Evolutionary conservation across 148 eudicot species (phyloP).

Genomic region (Heliosperma pusillum): DNA sequence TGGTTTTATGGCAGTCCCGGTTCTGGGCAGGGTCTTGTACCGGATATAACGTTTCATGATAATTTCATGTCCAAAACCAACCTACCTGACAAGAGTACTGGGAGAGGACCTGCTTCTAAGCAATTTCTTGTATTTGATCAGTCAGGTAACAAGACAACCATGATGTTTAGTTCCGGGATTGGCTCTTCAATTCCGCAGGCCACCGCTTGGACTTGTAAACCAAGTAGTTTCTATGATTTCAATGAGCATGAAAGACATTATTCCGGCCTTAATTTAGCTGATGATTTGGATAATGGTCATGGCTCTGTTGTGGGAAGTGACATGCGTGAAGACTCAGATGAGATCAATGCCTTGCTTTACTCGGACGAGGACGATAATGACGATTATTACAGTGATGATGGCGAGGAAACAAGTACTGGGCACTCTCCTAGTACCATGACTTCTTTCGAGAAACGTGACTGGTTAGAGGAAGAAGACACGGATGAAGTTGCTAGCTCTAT

Average conservation of each 20-base stretch:
- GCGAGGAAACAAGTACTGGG: constrained; percentile 78
- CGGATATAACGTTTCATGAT: not conserved
- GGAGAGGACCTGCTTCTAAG: constrained; percentile 37
- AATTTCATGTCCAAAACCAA: not conserved
- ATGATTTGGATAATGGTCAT: constrained; percentile 29
- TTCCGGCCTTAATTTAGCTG: constrained; percentile 35
- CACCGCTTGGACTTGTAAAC: constrained; percentile 36
- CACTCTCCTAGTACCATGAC: constrained; percentile 80
- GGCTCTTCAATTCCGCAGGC: constrained; percentile 32
- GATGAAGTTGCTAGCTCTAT: constrained; percentile 62
- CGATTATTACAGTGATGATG: constrained; percentile 38
- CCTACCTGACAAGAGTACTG: constrained; percentile 7
- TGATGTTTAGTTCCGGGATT: constrained; percentile 56
- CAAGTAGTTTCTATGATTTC: constrained; percentile 8
- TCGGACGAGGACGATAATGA: constrained; percentile 58
- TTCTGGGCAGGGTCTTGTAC: constrained; percentile 37
- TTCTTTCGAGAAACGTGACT: constrained; percentile 35
- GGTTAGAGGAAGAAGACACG: constrained; percentile 38
- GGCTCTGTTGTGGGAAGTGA: constrained; percentile 30
- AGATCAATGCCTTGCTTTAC: constrained; percentile 80
- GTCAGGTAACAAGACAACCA: constrained; percentile 71
- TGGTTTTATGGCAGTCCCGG: constrained; percentile 53
- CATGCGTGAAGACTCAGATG: constrained; percentile 83
- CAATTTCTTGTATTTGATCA: constrained; percentile 90
- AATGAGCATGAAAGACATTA: constrained; percentile 10